Base-by-base conservation (phyloP, 2,329 filamentous ascomycete genomes). In the Trichoderma atroviride region DNA sequence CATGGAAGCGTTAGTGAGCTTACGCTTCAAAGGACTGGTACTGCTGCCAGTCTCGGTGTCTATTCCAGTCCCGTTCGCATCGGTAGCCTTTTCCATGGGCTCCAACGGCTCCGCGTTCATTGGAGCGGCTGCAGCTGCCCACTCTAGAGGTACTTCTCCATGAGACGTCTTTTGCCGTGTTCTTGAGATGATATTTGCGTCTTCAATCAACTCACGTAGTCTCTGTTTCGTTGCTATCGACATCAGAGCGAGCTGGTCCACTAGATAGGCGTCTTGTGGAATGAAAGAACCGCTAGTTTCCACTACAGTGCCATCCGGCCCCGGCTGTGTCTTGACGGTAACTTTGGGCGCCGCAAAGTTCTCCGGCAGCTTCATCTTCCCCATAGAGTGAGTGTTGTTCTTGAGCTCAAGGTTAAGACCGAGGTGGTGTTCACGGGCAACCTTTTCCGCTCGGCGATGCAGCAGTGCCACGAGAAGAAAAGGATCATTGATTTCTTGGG, bases 171-270 rank as follows among this genome's bases (percentile, higher is more conserved):
- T 89, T 76, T 92, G 91, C 66, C 95, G 88, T 70, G 88, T 91
- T 70, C 86, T 85, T 3, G 93, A 88, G 57, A 97, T 81, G 11
- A 86, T 85, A 67, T 89, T 87, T 13, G 93, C 89, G 74, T 97
- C 94, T 75, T 94, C 91, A 4, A 97, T 77, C 35, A 97, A 81
- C 14, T 89, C 88, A 65, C 92, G 86, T 47, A 97, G 74, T 33
- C 93, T 87, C 74, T 96, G 91, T 76, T 95, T 93, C 11, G 93
- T 90, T 22, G 92, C 92, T 69, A 97, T 86, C 6, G 93, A 96
- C 69, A 97, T 78, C 19, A 97, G 84, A 31, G 92, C 91, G 56
- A 97, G 81, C 73, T 97, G 92, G 71, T 97, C 94, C 16, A 92
- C 91, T 40, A 97, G 83, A 66, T 87, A 89, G 1, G 92, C 88